A percentile compares a stretch with the other conserved stretches of the same genome.
These are phyloP conservation scores for Blastobotrys ciferrii DNA, from an alignment of 1,139 yeast genomes.

Conservation along the genomic window DNA sequence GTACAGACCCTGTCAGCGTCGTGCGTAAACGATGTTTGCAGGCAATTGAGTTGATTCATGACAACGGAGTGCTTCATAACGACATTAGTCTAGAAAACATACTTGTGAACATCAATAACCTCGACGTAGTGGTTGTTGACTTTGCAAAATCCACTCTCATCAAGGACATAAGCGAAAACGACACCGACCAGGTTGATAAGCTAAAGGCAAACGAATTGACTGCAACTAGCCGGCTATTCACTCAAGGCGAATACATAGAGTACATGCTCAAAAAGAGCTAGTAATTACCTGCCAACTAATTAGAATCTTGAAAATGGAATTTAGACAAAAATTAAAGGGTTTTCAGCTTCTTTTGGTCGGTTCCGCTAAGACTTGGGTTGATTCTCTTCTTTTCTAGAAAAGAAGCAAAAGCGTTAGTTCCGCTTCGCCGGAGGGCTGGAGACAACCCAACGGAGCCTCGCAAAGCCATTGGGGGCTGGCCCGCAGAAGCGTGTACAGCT, in stretches of 20 bases:
- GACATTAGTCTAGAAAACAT: constrained; percentile 3
- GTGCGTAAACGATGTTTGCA: neutral
- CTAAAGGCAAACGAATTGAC: neutral
- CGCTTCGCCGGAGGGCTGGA: no score
- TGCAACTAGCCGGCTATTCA: neutral
- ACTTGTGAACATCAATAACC: neutral
- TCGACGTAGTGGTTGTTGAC: neutral
- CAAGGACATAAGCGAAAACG: neutral
- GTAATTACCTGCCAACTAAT: no score
- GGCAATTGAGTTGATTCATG: neutral
- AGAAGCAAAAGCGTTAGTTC: no score
- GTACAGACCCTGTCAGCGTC: neutral
- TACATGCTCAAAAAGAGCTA: neutral
- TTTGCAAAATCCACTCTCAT: neutral
- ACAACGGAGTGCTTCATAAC: neutral
- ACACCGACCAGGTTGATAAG: neutral
- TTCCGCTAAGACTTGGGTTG: no score
- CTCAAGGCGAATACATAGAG: neutral
- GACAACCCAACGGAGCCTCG: no score
- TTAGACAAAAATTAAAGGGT: no score
- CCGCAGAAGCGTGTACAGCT: no score
- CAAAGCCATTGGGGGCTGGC: no score
- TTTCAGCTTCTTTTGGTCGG: no score
- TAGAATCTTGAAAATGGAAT: no score
- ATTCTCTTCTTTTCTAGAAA: no score